Evolutionary conservation across 805 yeast species (phyloP).

Genomic region (Candida sphagnicola): DNA sequence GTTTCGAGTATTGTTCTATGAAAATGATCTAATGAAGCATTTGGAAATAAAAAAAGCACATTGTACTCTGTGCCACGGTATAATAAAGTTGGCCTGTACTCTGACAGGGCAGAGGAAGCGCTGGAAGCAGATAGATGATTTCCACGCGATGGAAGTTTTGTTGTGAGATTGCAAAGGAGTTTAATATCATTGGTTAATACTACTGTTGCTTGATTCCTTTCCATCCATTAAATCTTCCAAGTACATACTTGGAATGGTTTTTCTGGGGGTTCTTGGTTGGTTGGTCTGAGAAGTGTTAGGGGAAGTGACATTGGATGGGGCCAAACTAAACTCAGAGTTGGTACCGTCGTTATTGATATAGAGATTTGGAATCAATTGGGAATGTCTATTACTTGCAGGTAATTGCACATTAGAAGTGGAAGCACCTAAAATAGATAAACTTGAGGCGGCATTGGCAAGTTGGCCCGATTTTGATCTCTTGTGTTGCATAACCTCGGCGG

Average conservation of each 20-base stretch:
- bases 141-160: no score
- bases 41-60: no score
- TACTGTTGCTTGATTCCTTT: slow-evolving; percentile 5
- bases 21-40: no score
- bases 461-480: slow-evolving; percentile 28
- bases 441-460: slow-evolving; percentile 17
- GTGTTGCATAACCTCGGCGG: slow-evolving; percentile 64
- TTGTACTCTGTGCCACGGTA: no score
- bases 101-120: no score
- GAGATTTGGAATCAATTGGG: slow-evolving; percentile 31
- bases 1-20: no score
- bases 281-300: slow-evolving; percentile 4
- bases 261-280: slow-evolving; percentile 20
- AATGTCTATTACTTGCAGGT: slow-evolving; percentile 23
- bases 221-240: slow-evolving; percentile 48
- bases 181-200: background rate
- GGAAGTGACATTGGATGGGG: slow-evolving; percentile 8
- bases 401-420: slow-evolving; percentile 14
- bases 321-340: slow-evolving; percentile 27
- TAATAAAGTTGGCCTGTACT: no score
- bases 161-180: no score
- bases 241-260: slow-evolving; percentile 45
- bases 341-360: slow-evolving; percentile 36
- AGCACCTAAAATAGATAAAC: slow-evolving; percentile 14
- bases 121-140: no score